Base-by-base conservation (phyloP, 2,329 filamentous ascomycete species). In the Coleophoma cylindrospora region DNA sequence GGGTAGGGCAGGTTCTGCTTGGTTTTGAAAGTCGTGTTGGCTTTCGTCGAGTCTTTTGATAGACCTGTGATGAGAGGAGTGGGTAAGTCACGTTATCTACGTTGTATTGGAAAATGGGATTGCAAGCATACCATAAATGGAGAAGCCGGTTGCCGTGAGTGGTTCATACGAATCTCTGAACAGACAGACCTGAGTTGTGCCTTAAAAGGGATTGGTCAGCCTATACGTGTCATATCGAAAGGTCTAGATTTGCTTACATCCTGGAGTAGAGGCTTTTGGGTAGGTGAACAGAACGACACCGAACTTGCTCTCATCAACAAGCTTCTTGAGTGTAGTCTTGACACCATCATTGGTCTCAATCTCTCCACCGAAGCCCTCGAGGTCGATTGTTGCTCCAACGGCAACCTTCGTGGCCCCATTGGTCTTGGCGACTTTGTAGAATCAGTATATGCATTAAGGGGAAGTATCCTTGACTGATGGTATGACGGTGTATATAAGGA, bases 261-360 rank as follows among this genome's bases (percentile, higher is more conserved):
- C 92, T 36, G 90, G 89, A 19, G 94, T 99, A 27, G 87, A 94
- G 12, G 94, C 94, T 72, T 88, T 95, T 52, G 94, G 94, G 66
- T 97, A 97, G 33, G 91, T 96, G 69, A 99, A 96, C 32, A 97
- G 74, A 34, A 96, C 89, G 40, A 97, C 87, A 22, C 92, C 94
- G 34, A 80, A 77, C 71, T 89, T 84, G 78, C 91, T 95, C 64
- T 87, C 80, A 47, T 90, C 86, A 45, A 96, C 79, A 21, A 99
- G 82, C 60, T 83, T 76, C 72, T 89, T 86, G 52, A 99, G 74
- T 1, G 83, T 90, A 6, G 87, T 91, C 72, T 86, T 88, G 48
- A 77, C 74, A 61, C 91, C 91, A 56, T 95, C 89, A 58, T 97
- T 84, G 55, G 86, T 94, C 74, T 94, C 83, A 56, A 99, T 73